Conservation (phyloP, 2,329 filamentous ascomycete species). For the Fusarium nurragi region DNA sequence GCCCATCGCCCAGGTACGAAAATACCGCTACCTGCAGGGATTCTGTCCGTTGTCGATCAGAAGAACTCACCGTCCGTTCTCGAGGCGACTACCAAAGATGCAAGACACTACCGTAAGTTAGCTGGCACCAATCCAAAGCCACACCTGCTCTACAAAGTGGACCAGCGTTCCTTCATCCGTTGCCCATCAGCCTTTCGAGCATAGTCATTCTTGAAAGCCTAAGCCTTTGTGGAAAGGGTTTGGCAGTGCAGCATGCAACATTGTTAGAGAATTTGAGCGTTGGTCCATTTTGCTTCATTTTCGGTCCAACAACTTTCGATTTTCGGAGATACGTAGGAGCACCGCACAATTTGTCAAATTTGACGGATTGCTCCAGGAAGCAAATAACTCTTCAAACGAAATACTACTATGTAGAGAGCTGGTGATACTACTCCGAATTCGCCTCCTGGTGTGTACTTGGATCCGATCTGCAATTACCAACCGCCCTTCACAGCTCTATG, state of each 20-base stretch:
- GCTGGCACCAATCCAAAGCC: conserved; percentile 22
- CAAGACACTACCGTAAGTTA: conserved; percentile 27
- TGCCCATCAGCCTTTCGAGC: conserved; percentile 29
- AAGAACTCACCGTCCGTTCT: conserved; percentile 43
- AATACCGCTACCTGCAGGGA: conserved; percentile 36
- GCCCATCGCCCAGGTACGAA: conserved; percentile 26
- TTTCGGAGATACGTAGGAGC: neutral
- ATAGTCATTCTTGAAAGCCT: conserved; percentile 32
- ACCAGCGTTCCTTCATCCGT: conserved; percentile 24
- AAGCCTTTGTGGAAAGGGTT: conserved; percentile 30
- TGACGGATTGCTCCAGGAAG: neutral
- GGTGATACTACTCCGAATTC: neutral
- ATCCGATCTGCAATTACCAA: neutral
- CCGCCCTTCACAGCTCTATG: neutral
- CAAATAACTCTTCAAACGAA: neutral
- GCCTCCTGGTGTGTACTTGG: neutral
- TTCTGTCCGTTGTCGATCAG: conserved; percentile 36
- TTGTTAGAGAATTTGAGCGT: conserved; percentile 7
- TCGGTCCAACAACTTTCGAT: neutral
- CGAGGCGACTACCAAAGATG: conserved; percentile 24
- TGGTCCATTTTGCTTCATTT: neutral
- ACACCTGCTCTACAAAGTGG: conserved; percentile 22
- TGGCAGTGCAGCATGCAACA: conserved; percentile 8
- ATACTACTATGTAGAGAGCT: neutral
- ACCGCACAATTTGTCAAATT: neutral